Conservation (phyloP, 1,284 basidiomycete genomes). For the Trichosporon coremiiforme region DNA sequence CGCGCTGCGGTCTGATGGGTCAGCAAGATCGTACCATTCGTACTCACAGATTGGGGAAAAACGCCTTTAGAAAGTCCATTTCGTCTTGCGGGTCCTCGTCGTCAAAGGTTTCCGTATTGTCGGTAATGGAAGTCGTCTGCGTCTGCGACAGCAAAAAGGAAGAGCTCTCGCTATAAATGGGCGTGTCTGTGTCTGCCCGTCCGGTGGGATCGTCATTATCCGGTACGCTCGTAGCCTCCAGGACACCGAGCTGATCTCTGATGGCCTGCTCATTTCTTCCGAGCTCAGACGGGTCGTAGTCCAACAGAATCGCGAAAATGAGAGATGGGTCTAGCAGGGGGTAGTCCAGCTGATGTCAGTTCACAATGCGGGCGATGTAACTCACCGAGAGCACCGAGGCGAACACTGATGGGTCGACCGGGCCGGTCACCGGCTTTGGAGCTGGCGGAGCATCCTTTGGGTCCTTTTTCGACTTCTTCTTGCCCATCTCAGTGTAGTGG, state of each 20-base stretch:
- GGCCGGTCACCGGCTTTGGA: not conserved
- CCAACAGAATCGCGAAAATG: slow-evolving; percentile 48
- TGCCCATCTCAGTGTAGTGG: slow-evolving; percentile 10
- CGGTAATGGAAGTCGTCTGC: not conserved
- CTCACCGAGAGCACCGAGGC: slow-evolving; percentile 36
- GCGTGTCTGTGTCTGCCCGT: not conserved
- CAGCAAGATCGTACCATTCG: not conserved
- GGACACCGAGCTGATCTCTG: slow-evolving; percentile 48
- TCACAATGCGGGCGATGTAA: not conserved
- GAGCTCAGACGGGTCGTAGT: slow-evolving; percentile 43
- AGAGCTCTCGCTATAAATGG: not conserved
- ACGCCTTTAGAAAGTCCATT: slow-evolving; percentile 35
- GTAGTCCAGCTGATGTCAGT: slow-evolving; percentile 44
- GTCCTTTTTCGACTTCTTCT: slow-evolving; percentile 20
- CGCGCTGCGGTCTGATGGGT: slow-evolving; percentile 22
- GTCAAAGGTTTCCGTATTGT: not conserved
- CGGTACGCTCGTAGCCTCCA: slow-evolving; percentile 52
- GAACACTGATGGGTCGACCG: slow-evolving; percentile 34
- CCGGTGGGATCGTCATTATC: slow-evolving; percentile 33
- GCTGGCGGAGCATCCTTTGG: not conserved
- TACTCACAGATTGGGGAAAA: slow-evolving; percentile 45
- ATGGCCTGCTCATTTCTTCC: slow-evolving; percentile 36
- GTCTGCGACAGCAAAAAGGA: not conserved
- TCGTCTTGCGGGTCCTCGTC: slow-evolving; percentile 23
- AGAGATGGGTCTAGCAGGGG: slow-evolving; percentile 50